A percentile compares a stretch with the other conserved stretches of the same genome.
Evolutionary conservation across 768 basidiomycete genomes (phyloP).

Genomic region (Leccinum truebloodii): DNA sequence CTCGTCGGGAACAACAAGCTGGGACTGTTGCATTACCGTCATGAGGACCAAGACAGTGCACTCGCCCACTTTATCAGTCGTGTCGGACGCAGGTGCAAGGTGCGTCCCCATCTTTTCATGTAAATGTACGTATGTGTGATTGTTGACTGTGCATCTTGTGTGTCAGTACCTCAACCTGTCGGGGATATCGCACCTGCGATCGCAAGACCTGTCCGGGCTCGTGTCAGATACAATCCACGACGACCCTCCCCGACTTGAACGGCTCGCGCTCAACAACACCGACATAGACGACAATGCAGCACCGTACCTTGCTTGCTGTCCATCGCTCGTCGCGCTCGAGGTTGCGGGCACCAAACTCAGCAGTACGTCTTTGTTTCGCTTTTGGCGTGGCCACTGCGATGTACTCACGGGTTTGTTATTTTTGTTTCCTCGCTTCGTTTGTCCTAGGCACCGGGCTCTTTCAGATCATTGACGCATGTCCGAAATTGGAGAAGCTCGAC

Average conservation of each 20-base stretch:
- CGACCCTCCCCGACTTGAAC: slow-evolving; percentile 41
- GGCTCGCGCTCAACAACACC: slow-evolving; percentile 59
- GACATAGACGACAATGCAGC: slow-evolving; percentile 58
- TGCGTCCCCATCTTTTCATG: slow-evolving; percentile 20
- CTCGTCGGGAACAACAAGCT: slow-evolving; percentile 67
- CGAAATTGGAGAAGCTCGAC: slow-evolving; percentile 52
- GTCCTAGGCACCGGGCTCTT: slow-evolving; percentile 55
- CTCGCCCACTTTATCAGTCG: slow-evolving; percentile 47
- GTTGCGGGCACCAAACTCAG: slow-evolving; percentile 61
- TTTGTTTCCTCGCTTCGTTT: background rate
- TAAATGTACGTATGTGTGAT: background rate
- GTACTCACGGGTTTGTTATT: background rate
- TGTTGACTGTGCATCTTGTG: background rate
- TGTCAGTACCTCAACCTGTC: slow-evolving; percentile 60
- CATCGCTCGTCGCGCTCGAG: slow-evolving; percentile 46
- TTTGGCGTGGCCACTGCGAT: background rate
- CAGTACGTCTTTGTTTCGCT: background rate
- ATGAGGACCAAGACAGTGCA: slow-evolving; percentile 28
- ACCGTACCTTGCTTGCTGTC: slow-evolving; percentile 53
- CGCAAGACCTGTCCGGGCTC: slow-evolving; percentile 52
- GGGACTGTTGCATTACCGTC: slow-evolving; percentile 33
- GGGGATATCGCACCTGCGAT: slow-evolving; percentile 49
- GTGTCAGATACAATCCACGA: slow-evolving; percentile 22
- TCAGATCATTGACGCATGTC: slow-evolving; percentile 57
- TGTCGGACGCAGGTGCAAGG: slow-evolving; percentile 64